Percentiles rank a stretch among this genome's conserved stretches.
Evolutionary conservation across 192 early-diverging fungal genomes (phyloP).

Genomic region (Neocallimastix lanati): DNA sequence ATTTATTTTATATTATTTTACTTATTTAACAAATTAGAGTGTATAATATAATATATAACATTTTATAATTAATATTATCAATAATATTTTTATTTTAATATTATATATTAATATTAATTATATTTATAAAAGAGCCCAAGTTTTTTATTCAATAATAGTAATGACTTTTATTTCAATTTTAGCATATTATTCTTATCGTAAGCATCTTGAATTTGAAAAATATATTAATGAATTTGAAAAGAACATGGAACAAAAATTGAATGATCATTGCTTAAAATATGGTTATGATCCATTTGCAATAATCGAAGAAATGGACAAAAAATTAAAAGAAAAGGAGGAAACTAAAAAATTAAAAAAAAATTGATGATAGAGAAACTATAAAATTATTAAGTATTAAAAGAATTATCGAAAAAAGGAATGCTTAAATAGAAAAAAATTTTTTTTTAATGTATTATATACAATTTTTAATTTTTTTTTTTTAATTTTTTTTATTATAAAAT

Average conservation of each 20-base stretch:
- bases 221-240: background rate
- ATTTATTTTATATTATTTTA: too few species aligned
- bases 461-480: too few species aligned
- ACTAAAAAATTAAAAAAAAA: background rate
- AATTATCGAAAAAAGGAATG: background rate
- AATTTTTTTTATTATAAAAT: too few species aligned
- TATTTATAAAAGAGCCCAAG: background rate
- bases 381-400: background rate
- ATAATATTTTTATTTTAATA: too few species aligned
- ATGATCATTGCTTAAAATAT: background rate
- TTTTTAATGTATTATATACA: too few species aligned
- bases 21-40: too few species aligned
- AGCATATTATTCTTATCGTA: background rate
- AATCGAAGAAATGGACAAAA: background rate
- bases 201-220: background rate
- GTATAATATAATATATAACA: too few species aligned
- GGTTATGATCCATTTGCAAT: background rate
- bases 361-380: background rate
- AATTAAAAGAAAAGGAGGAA: background rate
- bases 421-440: background rate
- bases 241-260: background rate
- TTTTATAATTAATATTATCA: too few species aligned
- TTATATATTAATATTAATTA: too few species aligned
- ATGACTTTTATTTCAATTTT: background rate
- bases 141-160: background rate